Conservation (phyloP, 2,329 filamentous ascomycete species). For the Hymenoscyphus fraxineus region DNA sequence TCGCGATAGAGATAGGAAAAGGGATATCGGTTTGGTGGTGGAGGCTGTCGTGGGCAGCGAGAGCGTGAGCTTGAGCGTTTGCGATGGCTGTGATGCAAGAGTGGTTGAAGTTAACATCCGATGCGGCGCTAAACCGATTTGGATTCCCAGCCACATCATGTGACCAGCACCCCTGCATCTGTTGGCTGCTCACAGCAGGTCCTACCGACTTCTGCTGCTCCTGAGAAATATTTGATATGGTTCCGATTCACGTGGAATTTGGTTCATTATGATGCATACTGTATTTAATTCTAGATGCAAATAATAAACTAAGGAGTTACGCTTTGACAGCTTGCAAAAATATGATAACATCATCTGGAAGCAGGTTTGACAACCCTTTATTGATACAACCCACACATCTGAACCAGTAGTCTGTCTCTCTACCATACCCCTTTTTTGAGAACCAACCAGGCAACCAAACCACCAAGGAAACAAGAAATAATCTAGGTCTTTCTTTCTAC, state of each 20-base stretch:
- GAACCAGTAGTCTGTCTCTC: conserved; percentile 1
- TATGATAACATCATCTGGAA: background rate
- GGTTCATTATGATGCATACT: too few species aligned
- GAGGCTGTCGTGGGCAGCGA: background rate
- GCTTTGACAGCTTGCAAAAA: background rate
- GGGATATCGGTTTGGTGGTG: background rate
- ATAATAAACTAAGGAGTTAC: too few species aligned
- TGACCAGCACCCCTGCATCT: background rate
- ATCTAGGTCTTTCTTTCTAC: conserved; percentile 32
- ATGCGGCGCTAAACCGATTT: background rate
- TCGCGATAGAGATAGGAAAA: background rate
- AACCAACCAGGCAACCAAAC: conserved; percentile 11
- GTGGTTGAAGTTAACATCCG: background rate
- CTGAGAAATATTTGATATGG: background rate
- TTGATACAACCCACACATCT: conserved; percentile 1
- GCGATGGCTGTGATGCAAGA: background rate
- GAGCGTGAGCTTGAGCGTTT: background rate
- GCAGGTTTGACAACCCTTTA: background rate
- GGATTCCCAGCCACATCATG: background rate
- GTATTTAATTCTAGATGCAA: too few species aligned
- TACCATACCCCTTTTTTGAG: conserved; percentile 20
- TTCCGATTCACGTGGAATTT: too few species aligned
- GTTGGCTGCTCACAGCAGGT: too few species aligned
- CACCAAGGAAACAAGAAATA: conserved; percentile 14
- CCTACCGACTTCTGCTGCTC: background rate